Percentiles rank a stretch among this genome's conserved stretches.
phyloP scores from a whole-genome alignment of 305 asterid species.

The Fraxinus ornus region DNA sequence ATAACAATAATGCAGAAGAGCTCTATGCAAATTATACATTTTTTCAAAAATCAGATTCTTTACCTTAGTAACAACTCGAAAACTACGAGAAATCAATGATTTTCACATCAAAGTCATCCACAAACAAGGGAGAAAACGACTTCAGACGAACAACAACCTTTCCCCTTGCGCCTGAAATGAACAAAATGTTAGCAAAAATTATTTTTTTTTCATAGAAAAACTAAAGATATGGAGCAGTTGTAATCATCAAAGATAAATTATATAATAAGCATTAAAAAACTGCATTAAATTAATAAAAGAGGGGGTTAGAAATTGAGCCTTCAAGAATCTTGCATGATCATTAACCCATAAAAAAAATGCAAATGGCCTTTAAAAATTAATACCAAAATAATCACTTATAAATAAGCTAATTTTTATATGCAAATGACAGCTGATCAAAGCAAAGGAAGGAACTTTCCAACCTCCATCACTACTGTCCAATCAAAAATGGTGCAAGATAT shows the following conservation, averaged over 20 bases:
- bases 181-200: conserved; percentile 31
- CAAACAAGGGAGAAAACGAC: conserved; percentile 17
- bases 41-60: neutral
- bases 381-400: neutral
- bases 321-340: conserved; percentile 76
- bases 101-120: conserved; percentile 17
- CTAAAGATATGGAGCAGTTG: conserved; percentile 50
- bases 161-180: conserved; percentile 36
- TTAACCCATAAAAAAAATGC: conserved; percentile 32
- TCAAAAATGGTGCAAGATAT: conserved; percentile 21
- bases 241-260: conserved; percentile 41
- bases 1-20: conserved; percentile 11
- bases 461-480: conserved; percentile 38
- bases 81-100: conserved; percentile 1
- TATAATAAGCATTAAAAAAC: conserved; percentile 21
- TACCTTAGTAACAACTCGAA: neutral
- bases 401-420: conserved; percentile 16
- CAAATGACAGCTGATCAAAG: conserved; percentile 39
- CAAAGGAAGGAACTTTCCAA: conserved; percentile 55
- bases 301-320: conserved; percentile 38
- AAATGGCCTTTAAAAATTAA: conserved; percentile 14
- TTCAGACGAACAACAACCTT: conserved; percentile 22
- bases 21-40: neutral
- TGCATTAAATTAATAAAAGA: neutral
- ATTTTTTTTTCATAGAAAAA: conserved; percentile 25